These are phyloP conservation scores for Phytophthora pini DNA, from an alignment of 352 stramenopile genomes.

Conservation along the genomic window DNA sequence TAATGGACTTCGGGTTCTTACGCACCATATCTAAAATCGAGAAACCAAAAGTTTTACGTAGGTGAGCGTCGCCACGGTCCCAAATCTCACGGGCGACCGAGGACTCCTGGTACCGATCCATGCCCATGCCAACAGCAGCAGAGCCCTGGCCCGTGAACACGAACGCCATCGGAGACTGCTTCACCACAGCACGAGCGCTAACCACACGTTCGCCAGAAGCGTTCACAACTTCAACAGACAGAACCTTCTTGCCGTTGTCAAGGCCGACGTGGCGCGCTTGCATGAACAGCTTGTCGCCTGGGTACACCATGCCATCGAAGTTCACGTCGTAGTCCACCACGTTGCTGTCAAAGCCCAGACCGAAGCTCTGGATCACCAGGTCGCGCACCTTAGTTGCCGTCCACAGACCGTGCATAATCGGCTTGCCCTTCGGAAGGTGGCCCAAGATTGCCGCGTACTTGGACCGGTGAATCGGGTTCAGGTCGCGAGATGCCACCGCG, in stretches of 20 bases:
- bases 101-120: conserved; percentile 87
- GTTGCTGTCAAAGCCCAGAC: conserved; percentile 62
- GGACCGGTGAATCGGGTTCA: conserved; percentile 90
- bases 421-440: conserved; percentile 69
- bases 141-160: conserved; percentile 91
- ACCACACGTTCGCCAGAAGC: conserved; percentile 74
- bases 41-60: conserved; percentile 60
- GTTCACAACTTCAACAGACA: conserved; percentile 84
- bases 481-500: conserved; percentile 79
- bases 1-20: conserved; percentile 83
- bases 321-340: conserved; percentile 76
- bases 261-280: conserved; percentile 79
- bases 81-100: conserved; percentile 76
- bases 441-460: conserved; percentile 77
- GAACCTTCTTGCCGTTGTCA: conserved; percentile 63
- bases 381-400: conserved; percentile 84
- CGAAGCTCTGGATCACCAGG: conserved; percentile 65
- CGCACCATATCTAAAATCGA: conserved; percentile 89
- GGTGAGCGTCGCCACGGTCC: conserved; percentile 76
- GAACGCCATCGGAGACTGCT: conserved; percentile 76
- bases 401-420: conserved; percentile 92
- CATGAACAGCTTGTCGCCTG: conserved; percentile 80
- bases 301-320: conserved; percentile 92
- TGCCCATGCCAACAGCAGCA: conserved; percentile 85
- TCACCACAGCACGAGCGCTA: conserved; percentile 70